These are phyloP conservation scores for Agastache rugosa DNA, from an alignment of 257 asterid genomes.

Conservation along the genomic window DNA sequence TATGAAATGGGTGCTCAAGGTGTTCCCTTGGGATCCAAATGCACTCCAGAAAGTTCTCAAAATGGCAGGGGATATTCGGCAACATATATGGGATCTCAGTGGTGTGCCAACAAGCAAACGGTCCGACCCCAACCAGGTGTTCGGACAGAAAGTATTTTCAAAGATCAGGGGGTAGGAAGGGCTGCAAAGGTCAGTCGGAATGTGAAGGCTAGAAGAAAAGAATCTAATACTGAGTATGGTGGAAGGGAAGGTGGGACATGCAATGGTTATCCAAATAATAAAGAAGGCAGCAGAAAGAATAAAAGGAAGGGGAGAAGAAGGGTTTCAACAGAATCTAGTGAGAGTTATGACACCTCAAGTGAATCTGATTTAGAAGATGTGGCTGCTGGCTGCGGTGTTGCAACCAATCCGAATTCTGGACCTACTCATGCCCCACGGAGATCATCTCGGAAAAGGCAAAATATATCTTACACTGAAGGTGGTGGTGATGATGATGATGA, in stretches of 20 bases:
- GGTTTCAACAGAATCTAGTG: slow-evolving; percentile 54
- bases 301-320: slow-evolving; percentile 60
- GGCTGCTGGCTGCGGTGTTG: slow-evolving; percentile 21
- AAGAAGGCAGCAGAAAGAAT: slow-evolving; percentile 35
- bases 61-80: slow-evolving; percentile 41
- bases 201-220: slow-evolving; percentile 36
- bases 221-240: slow-evolving; percentile 24
- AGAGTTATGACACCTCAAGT: slow-evolving; percentile 56
- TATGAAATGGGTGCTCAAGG: slow-evolving; percentile 53
- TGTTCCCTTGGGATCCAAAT: slow-evolving; percentile 38
- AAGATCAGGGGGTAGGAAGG: slow-evolving; percentile 36
- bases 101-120: slow-evolving; percentile 36
- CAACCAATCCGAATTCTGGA: slow-evolving; percentile 46
- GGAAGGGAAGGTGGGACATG: slow-evolving; percentile 31
- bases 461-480: slow-evolving; percentile 61
- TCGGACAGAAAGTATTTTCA: slow-evolving; percentile 37
- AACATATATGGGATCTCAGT: slow-evolving; percentile 39
- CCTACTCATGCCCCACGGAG: slow-evolving; percentile 58
- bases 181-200: slow-evolving; percentile 40
- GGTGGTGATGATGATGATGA: slow-evolving; percentile 55
- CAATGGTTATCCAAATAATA: slow-evolving; percentile 40
- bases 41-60: slow-evolving; percentile 45
- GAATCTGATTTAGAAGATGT: slow-evolving; percentile 53
- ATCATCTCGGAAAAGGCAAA: slow-evolving; percentile 67
- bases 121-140: slow-evolving; percentile 43